Conservation (phyloP, 2,329 filamentous ascomycete species). For the Aspergillus floridensis region DNA sequence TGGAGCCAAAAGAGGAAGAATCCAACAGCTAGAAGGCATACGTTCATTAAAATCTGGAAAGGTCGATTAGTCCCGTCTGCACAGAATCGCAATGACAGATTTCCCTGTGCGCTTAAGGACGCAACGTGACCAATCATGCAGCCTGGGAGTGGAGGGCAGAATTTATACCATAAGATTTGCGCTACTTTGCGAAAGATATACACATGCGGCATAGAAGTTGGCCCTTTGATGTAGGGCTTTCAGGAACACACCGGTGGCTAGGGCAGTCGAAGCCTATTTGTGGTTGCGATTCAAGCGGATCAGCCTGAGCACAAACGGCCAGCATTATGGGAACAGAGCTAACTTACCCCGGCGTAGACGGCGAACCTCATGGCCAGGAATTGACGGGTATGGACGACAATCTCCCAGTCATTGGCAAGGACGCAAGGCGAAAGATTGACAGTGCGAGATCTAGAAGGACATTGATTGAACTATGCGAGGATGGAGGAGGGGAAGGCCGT, state of each 20-base stretch:
- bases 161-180: conserved; percentile 76
- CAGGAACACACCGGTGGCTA: conserved; percentile 78
- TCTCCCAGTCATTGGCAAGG: conserved; percentile 30
- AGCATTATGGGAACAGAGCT: conserved; percentile 1
- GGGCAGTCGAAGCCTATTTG: conserved; percentile 70
- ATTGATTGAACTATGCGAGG: conserved; percentile 13
- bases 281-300: neutral
- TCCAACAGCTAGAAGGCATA: conserved; percentile 77
- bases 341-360: conserved; percentile 53
- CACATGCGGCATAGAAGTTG: conserved; percentile 97
- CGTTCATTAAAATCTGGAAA: conserved; percentile 78
- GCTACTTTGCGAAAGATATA: conserved; percentile 95
- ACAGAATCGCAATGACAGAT: neutral
- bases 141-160: neutral
- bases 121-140: neutral
- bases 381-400: conserved; percentile 20
- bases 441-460: conserved; percentile 13
- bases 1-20: conserved; percentile 84
- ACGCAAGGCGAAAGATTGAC: conserved; percentile 3
- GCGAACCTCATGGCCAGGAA: conserved; percentile 47
- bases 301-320: conserved; percentile 2
- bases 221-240: conserved; percentile 92
- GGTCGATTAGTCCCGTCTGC: neutral
- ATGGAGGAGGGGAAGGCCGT: neutral
- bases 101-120: too few relatives aligned